A percentile compares a stretch with the other conserved stretches of the same genome.
Conservation (phyloP, 768 basidiomycete species). For the Tricholoma terreum region DNA sequence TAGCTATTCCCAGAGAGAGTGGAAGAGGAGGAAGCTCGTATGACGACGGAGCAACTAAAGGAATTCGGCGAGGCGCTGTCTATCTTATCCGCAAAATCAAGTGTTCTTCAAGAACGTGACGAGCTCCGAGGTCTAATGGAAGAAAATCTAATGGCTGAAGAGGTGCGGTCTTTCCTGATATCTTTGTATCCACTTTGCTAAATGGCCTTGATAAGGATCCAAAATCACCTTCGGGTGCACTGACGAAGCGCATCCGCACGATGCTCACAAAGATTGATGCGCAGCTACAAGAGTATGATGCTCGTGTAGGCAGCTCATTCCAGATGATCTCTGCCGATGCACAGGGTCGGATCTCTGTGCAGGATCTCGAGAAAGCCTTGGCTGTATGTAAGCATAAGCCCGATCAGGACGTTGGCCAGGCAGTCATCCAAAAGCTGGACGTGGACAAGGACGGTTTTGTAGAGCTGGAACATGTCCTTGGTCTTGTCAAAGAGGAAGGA, state of each 20-base stretch:
- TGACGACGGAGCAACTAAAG: slow-evolving; percentile 95
- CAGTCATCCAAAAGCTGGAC: slow-evolving; percentile 90
- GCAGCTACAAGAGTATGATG: slow-evolving; percentile 91
- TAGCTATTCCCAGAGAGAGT: slow-evolving; percentile 63
- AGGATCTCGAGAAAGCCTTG: slow-evolving; percentile 87
- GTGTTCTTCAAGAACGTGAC: slow-evolving; percentile 92
- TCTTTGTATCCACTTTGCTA: neutral
- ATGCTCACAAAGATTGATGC: slow-evolving; percentile 96
- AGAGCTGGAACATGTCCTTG: slow-evolving; percentile 91
- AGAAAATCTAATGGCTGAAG: slow-evolving; percentile 87
- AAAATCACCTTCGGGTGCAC: slow-evolving; percentile 76
- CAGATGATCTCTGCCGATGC: slow-evolving; percentile 85
- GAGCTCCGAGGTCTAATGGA: slow-evolving; percentile 91
- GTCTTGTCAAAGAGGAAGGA: slow-evolving; percentile 84
- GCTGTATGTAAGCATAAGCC: slow-evolving; percentile 93
- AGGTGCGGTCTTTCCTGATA: slow-evolving; percentile 43
- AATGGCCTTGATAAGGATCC: slow-evolving; percentile 49
- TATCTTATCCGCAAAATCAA: slow-evolving; percentile 89
- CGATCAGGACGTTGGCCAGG: slow-evolving; percentile 82
- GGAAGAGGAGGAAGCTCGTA: slow-evolving; percentile 76
- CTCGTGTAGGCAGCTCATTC: slow-evolving; percentile 76
- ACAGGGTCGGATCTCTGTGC: slow-evolving; percentile 84
- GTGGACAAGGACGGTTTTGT: slow-evolving; percentile 96
- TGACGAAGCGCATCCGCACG: slow-evolving; percentile 91
- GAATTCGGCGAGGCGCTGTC: slow-evolving; percentile 91